These are phyloP conservation scores for Puccinia novopanici DNA, from an alignment of 1,284 basidiomycete genomes.

Conservation along the genomic window DNA sequence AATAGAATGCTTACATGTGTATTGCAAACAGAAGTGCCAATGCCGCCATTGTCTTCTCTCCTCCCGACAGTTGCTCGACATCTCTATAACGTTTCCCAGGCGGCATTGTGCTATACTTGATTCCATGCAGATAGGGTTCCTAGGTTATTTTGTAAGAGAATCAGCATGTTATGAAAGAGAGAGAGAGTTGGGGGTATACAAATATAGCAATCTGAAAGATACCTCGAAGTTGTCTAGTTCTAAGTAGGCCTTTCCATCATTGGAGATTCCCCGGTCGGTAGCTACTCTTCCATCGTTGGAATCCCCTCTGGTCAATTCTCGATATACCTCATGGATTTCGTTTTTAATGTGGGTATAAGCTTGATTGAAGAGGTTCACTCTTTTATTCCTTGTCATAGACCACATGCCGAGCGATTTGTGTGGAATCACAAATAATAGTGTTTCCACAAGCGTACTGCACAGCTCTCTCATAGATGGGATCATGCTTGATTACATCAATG, in stretches of 20 bases:
- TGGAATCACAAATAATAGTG: slow-evolving; percentile 88
- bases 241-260: slow-evolving; percentile 70
- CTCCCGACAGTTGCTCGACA: slow-evolving; percentile 97
- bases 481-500: slow-evolving; percentile 89
- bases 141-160: slow-evolving; percentile 58
- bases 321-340: slow-evolving; percentile 92
- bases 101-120: slow-evolving; percentile 99
- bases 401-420: slow-evolving; percentile 85
- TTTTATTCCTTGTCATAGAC: slow-evolving; percentile 85
- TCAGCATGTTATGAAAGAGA: neutral
- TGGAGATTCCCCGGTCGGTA: slow-evolving; percentile 18
- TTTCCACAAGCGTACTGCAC: slow-evolving; percentile 96
- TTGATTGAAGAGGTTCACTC: slow-evolving; percentile 88
- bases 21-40: slow-evolving; percentile 93
- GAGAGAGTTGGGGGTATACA: neutral
- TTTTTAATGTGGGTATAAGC: slow-evolving; percentile 95
- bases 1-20: slow-evolving; percentile 65
- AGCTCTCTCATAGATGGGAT: slow-evolving; percentile 81
- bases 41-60: slow-evolving; percentile 97
- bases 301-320: slow-evolving; percentile 93
- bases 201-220: slow-evolving; percentile 26
- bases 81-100: slow-evolving; percentile 99
- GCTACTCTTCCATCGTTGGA: slow-evolving; percentile 84
- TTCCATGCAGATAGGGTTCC: slow-evolving; percentile 93
- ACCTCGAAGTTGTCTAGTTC: slow-evolving; percentile 93